Evolutionary conservation across 106 monocot species (phyloP).

Genomic region (Posidonia australis): DNA sequence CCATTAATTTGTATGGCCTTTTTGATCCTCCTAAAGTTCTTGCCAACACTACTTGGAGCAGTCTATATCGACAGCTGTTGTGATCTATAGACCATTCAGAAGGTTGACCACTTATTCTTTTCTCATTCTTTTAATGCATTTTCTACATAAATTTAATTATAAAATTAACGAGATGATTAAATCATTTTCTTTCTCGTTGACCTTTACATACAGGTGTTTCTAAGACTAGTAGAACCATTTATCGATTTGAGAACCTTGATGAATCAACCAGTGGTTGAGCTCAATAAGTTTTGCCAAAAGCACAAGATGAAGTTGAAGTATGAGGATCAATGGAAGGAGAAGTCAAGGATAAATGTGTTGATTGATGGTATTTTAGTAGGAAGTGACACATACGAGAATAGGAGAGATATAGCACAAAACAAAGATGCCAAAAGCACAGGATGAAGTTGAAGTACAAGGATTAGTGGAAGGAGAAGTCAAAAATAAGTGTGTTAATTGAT

Average conservation of each 20-base stretch:
- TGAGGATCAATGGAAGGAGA: constrained; percentile 14
- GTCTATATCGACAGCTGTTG: constrained; percentile 33
- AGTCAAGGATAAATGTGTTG: constrained; percentile 24
- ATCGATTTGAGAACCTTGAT: constrained; percentile 23
- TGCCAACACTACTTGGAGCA: constrained; percentile 36
- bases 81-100: constrained; percentile 24
- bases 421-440: constrained; percentile 33
- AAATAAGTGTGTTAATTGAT: constrained; percentile 28
- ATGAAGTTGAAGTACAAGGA: constrained; percentile 13
- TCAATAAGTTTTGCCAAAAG: constrained; percentile 53
- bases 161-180: not conserved
- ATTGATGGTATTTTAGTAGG: constrained; percentile 28
- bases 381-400: constrained; percentile 24
- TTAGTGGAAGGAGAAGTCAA: constrained; percentile 14
- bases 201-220: constrained; percentile 20
- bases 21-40: constrained; percentile 46
- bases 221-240: constrained; percentile 34
- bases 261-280: constrained; percentile 35
- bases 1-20: constrained; percentile 46
- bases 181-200: not conserved
- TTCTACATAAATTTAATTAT: not conserved
- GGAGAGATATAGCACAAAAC: constrained; percentile 42
- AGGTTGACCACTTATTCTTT: constrained; percentile 13
- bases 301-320: constrained; percentile 10
- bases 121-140: not conserved